phyloP scores from a whole-genome alignment of 352 stramenopile genomes.

The Phytophthora ramorum region DNA sequence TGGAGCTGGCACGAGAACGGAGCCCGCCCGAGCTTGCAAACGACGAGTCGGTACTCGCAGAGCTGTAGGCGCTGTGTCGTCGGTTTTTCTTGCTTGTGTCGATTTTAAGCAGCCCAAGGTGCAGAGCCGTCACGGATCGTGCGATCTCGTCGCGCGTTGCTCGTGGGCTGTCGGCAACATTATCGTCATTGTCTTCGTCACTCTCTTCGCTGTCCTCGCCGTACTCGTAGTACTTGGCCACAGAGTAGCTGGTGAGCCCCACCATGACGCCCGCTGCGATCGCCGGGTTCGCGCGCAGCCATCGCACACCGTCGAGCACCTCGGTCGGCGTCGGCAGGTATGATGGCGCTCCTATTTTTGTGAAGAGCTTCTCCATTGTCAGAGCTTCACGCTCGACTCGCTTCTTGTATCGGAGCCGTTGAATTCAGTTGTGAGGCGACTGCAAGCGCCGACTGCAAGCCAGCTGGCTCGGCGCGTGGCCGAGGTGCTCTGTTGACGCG shows the following conservation, averaged over 20 bases:
- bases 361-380: conserved; percentile 46
- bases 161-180: neutral
- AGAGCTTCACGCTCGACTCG: conserved; percentile 7
- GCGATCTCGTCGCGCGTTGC: conserved; percentile 56
- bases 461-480: conserved; percentile 13
- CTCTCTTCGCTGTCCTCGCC: conserved; percentile 35
- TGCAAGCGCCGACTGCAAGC: neutral
- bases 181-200: conserved; percentile 31
- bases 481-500: conserved; percentile 47
- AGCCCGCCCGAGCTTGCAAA: conserved; percentile 33
- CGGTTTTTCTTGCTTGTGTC: conserved; percentile 22
- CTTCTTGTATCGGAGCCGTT: conserved; percentile 24
- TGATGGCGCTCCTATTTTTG: conserved; percentile 54
- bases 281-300: conserved; percentile 71
- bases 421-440: conserved; percentile 28
- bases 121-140: conserved; percentile 54
- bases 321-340: conserved; percentile 72
- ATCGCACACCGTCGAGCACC: conserved; percentile 68
- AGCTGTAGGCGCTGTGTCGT: conserved; percentile 35
- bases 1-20: conserved; percentile 45
- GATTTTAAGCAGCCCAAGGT: conserved; percentile 50
- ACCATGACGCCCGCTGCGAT: conserved; percentile 70
- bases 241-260: conserved; percentile 70
- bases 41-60: conserved; percentile 38
- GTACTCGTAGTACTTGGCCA: conserved; percentile 73